Conservation (phyloP, 2,329 filamentous ascomycete species). For the Apiospora rasikravindrae region DNA sequence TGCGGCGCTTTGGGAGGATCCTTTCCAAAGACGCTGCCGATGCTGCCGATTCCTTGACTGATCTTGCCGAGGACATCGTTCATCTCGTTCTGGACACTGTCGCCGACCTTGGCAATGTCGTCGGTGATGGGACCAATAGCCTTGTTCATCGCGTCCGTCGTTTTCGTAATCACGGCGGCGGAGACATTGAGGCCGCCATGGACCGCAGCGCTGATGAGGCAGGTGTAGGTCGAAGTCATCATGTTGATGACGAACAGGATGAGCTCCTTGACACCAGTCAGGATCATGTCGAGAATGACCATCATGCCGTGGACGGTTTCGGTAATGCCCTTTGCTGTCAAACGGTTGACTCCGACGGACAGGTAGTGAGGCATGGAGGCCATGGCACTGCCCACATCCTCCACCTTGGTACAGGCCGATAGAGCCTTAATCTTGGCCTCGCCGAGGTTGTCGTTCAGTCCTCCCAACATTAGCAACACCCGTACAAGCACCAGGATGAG, state of each 20-base stretch:
- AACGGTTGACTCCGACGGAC: slow-evolving; percentile 83
- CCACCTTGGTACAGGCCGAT: slow-evolving; percentile 87
- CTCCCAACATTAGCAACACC: slow-evolving; percentile 75
- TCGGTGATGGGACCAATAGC: slow-evolving; percentile 48
- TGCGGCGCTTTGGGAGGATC: slow-evolving; percentile 34
- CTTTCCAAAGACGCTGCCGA: background rate
- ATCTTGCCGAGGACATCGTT: slow-evolving; percentile 55
- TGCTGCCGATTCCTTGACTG: slow-evolving; percentile 50
- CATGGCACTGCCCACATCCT: slow-evolving; percentile 92
- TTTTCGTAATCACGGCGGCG: slow-evolving; percentile 44
- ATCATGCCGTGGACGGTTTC: slow-evolving; percentile 81
- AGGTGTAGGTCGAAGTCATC: slow-evolving; percentile 87
- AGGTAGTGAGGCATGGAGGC: slow-evolving; percentile 98
- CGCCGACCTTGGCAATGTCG: slow-evolving; percentile 55
- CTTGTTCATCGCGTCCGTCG: slow-evolving; percentile 56
- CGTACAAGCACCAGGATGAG: slow-evolving; percentile 84
- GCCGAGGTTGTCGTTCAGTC: slow-evolving; percentile 74
- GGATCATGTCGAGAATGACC: slow-evolving; percentile 74
- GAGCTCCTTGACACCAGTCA: slow-evolving; percentile 85
- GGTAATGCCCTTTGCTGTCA: slow-evolving; percentile 81
- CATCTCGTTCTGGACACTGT: slow-evolving; percentile 60
- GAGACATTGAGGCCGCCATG: slow-evolving; percentile 78
- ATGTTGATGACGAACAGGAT: slow-evolving; percentile 93
- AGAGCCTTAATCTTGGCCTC: slow-evolving; percentile 82
- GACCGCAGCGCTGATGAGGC: slow-evolving; percentile 83